A percentile compares a stretch with the other conserved stretches of the same genome.
phyloP scores from a whole-genome alignment of 495 filamentous ascomycete genomes.

The Xylaria cubensis region DNA sequence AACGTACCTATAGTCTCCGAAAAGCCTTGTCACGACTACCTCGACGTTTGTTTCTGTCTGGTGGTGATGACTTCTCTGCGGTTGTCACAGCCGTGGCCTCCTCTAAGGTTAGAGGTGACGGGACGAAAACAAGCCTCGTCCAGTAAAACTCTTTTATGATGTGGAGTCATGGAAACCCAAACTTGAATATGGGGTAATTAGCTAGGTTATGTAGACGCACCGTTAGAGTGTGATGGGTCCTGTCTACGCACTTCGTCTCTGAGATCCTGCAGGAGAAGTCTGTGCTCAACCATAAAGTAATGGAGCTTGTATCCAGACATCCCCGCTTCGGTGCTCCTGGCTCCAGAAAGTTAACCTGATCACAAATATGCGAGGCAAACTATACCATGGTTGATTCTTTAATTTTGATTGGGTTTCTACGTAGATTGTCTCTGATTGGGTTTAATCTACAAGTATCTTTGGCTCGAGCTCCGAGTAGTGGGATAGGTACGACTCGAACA shows the following conservation, averaged over 20 bases:
- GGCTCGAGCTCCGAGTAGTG: slow-evolving; percentile 79
- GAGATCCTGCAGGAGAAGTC: slow-evolving; percentile 7
- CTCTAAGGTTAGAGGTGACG: neutral
- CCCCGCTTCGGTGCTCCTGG: slow-evolving; percentile 6
- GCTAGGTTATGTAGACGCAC: neutral
- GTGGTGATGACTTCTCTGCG: neutral
- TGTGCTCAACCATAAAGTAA: slow-evolving; percentile 13
- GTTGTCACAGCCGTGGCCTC: neutral
- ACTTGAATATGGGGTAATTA: slow-evolving; percentile 8
- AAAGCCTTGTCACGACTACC: neutral
- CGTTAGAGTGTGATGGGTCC: neutral
- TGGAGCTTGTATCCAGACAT: neutral
- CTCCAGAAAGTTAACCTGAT: neutral
- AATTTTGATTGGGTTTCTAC: neutral
- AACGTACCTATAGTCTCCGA: neutral
- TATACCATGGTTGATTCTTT: neutral
- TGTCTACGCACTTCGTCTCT: neutral
- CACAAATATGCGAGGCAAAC: neutral
- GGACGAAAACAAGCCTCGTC: neutral
- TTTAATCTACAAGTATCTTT: slow-evolving; percentile 81
- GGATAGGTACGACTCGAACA: slow-evolving; percentile 89
- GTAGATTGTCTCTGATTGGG: neutral
- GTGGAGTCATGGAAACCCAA: neutral
- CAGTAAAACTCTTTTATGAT: neutral
- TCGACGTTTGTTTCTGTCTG: neutral